These are phyloP conservation scores for Adansonia rubrostipa DNA, from an alignment of 441 rosid species.

Conservation along the genomic window DNA sequence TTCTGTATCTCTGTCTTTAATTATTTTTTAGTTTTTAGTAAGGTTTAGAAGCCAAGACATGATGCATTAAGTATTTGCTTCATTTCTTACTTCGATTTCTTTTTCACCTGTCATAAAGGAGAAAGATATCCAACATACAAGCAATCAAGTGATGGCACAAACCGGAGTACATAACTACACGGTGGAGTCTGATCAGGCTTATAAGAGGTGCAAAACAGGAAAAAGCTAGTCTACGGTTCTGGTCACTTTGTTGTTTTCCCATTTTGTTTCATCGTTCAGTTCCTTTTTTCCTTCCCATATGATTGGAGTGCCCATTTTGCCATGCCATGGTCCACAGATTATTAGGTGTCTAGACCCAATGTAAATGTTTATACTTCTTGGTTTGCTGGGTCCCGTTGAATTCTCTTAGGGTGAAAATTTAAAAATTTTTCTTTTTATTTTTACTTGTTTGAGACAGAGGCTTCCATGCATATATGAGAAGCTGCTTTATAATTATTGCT, in stretches of 20 bases:
- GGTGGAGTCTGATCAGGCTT: constrained; percentile 48
- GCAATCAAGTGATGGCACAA: constrained; percentile 8
- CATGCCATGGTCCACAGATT: constrained; percentile 19
- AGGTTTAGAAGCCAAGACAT: neutral
- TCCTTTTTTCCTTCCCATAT: constrained; percentile 6
- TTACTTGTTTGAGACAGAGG: constrained; percentile 22
- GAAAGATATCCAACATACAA: neutral
- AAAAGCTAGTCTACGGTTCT: constrained; percentile 36
- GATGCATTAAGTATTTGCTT: neutral
- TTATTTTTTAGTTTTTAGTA: neutral
- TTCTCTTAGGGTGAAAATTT: constrained; percentile 13
- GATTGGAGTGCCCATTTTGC: constrained; percentile 28
- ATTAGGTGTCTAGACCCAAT: constrained; percentile 35
- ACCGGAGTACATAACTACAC: neutral
- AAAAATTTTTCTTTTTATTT: constrained; percentile 28
- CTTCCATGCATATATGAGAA: constrained; percentile 38
- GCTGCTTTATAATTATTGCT: constrained; percentile 19
- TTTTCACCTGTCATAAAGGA: neutral
- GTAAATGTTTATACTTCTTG: constrained; percentile 39
- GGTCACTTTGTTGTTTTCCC: neutral
- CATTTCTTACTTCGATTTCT: neutral
- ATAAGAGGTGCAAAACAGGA: constrained; percentile 56
- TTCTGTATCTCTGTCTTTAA: neutral
- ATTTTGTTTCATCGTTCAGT: constrained; percentile 25
- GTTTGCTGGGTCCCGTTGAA: constrained; percentile 27